A percentile compares a stretch with the other conserved stretches of the same genome.
Evolutionary conservation across 2,329 filamentous ascomycete species (phyloP).

Genomic region (Aspergillus neoniger): DNA sequence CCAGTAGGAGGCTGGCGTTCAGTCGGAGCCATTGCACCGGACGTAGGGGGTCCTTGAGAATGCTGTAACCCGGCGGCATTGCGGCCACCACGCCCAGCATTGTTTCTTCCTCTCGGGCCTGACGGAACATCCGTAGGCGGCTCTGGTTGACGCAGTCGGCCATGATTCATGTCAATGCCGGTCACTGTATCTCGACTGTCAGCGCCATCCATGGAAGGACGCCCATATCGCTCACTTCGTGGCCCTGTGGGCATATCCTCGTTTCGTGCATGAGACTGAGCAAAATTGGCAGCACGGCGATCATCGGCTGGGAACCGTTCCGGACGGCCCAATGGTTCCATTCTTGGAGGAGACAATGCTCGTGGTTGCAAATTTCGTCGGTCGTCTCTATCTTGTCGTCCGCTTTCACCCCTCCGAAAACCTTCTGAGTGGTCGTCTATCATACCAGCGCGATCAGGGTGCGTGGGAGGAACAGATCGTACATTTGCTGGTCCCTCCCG

Average conservation of each 20-base stretch:
- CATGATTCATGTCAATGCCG: constrained; percentile 48
- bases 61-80: constrained; percentile 37
- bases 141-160: constrained; percentile 48
- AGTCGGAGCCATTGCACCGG: constrained; percentile 24
- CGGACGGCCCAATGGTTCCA: constrained; percentile 36
- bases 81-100: constrained; percentile 41
- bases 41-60: constrained; percentile 21
- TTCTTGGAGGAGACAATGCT: constrained; percentile 29
- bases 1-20: constrained; percentile 50
- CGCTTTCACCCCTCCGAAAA: constrained; percentile 33
- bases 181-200: constrained; percentile 42
- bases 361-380: constrained; percentile 31
- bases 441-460: constrained; percentile 38
- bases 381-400: constrained; percentile 36
- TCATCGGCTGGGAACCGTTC: constrained; percentile 43
- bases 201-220: constrained; percentile 27
- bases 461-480: constrained; percentile 29
- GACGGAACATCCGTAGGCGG: constrained; percentile 51
- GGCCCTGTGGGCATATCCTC: constrained; percentile 58
- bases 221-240: constrained; percentile 44
- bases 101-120: constrained; percentile 53
- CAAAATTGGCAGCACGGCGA: constrained; percentile 33
- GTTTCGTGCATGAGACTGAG: constrained; percentile 32
- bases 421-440: constrained; percentile 37
- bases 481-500: constrained; percentile 29